These are phyloP conservation scores for Vanderwaltozyma yarrowii DNA, from an alignment of 805 yeast species.

Conservation along the genomic window DNA sequence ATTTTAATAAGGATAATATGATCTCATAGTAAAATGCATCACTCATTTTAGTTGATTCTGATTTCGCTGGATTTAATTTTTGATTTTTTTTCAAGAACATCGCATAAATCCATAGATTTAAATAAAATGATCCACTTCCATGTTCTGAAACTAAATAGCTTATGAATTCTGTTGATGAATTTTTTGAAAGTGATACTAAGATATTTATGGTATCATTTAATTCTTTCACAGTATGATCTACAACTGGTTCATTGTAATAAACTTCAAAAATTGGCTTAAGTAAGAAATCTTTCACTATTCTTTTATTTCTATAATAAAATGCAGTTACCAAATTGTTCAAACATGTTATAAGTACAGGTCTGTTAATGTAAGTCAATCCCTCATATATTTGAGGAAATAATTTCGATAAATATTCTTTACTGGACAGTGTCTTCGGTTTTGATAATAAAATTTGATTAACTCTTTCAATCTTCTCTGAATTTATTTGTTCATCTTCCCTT, in stretches of 20 bases:
- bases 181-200: constrained; percentile 49
- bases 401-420: constrained; percentile 42
- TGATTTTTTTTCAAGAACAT: constrained; percentile 28
- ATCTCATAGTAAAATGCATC: constrained; percentile 23
- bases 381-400: constrained; percentile 57
- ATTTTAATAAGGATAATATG: constrained; percentile 25
- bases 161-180: constrained; percentile 29
- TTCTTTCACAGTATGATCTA: constrained; percentile 36
- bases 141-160: constrained; percentile 18
- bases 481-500: constrained; percentile 55
- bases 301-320: constrained; percentile 39
- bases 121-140: constrained; percentile 14
- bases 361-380: constrained; percentile 46
- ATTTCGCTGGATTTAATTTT: constrained; percentile 10
- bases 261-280: constrained; percentile 39
- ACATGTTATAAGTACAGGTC: constrained; percentile 50
- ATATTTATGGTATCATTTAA: constrained; percentile 58
- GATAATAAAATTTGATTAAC: constrained; percentile 56
- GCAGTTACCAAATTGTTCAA: constrained; percentile 44
- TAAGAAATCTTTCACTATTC: constrained; percentile 49
- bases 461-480: constrained; percentile 53
- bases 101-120: constrained; percentile 31
- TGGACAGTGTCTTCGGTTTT: constrained; percentile 44
- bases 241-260: constrained; percentile 25
- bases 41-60: constrained; percentile 3